Percentiles rank a stretch among this genome's conserved stretches.
phyloP scores from a whole-genome alignment of 306 rosid species.

The Abrus precatorius region DNA sequence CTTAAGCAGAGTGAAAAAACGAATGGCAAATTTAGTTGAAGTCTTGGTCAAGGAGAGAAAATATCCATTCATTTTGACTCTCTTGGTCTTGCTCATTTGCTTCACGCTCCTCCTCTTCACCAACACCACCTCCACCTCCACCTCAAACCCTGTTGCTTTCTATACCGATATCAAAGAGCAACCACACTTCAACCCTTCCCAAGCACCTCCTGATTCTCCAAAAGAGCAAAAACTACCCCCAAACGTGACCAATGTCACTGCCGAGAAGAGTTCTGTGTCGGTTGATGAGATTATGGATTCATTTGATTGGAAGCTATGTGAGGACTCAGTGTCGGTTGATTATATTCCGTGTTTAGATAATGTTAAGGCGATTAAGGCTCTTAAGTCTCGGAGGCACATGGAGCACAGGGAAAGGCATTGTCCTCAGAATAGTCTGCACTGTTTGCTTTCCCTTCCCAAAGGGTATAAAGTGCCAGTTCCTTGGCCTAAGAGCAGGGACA shows the following conservation, averaged over 20 bases:
- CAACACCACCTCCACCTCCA: constrained; percentile 27
- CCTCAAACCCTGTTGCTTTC: constrained; percentile 50
- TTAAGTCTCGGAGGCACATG: constrained; percentile 82
- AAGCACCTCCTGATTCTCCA: not conserved
- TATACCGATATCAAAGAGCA: constrained; percentile 53
- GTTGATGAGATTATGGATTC: not conserved
- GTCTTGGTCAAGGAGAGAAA: constrained; percentile 62
- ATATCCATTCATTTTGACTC: constrained; percentile 67
- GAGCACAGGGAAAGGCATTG: constrained; percentile 97
- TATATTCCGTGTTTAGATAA: constrained; percentile 93
- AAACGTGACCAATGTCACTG: constrained; percentile 22
- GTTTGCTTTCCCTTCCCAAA: constrained; percentile 76
- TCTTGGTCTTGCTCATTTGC: constrained; percentile 62
- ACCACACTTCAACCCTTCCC: constrained; percentile 24
- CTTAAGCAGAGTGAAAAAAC: not conserved
- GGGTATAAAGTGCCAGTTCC: constrained; percentile 77
- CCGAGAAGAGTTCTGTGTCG: not conserved
- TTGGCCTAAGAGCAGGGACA: constrained; percentile 99
- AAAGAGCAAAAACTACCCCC: constrained; percentile 11
- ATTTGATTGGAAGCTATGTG: constrained; percentile 73
- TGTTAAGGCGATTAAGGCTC: constrained; percentile 69
- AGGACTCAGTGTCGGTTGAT: constrained; percentile 59
- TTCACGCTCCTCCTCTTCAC: constrained; percentile 63
- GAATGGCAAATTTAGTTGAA: constrained; percentile 63
- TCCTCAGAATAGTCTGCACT: constrained; percentile 59